Evolutionary conservation across 2,329 filamentous ascomycete species (phyloP).

Genomic region (Aspergillus sp.): DNA sequence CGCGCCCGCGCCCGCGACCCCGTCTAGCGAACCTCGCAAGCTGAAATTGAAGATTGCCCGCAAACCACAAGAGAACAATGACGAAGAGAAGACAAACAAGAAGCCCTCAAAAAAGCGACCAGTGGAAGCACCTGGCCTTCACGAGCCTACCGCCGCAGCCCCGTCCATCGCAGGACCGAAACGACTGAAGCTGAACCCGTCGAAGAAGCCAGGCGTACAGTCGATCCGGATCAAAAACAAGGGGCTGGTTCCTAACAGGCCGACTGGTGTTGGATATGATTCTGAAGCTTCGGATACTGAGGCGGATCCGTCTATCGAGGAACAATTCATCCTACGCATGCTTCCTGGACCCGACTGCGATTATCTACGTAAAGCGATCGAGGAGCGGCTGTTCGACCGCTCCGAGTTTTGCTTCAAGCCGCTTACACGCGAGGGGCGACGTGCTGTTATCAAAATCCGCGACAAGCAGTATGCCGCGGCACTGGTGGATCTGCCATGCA

Average conservation of each 20-base stretch:
- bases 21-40: conserved; percentile 25
- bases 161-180: conserved; percentile 23
- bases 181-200: conserved; percentile 33
- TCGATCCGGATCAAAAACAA: conserved; percentile 57
- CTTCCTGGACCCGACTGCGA: conserved; percentile 77
- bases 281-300: conserved; percentile 92
- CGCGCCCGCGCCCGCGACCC: conserved; percentile 16
- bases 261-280: conserved; percentile 85
- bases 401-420: conserved; percentile 77
- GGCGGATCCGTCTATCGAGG: conserved; percentile 77
- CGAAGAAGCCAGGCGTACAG: conserved; percentile 34
- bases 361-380: conserved; percentile 68
- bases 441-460: conserved; percentile 65
- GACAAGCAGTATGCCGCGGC: conserved; percentile 67
- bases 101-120: conserved; percentile 35
- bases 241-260: conserved; percentile 61
- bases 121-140: conserved; percentile 20
- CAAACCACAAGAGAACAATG: conserved; percentile 17
- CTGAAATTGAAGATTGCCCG: conserved; percentile 37
- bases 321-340: conserved; percentile 86
- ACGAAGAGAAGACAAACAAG: conserved; percentile 24
- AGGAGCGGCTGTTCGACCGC: conserved; percentile 70
- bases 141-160: conserved; percentile 17
- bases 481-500: conserved; percentile 76
- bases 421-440: conserved; percentile 59